phyloP scores from a whole-genome alignment of 176 grass and related monocot species.

The Rhynchospora pubera region DNA sequence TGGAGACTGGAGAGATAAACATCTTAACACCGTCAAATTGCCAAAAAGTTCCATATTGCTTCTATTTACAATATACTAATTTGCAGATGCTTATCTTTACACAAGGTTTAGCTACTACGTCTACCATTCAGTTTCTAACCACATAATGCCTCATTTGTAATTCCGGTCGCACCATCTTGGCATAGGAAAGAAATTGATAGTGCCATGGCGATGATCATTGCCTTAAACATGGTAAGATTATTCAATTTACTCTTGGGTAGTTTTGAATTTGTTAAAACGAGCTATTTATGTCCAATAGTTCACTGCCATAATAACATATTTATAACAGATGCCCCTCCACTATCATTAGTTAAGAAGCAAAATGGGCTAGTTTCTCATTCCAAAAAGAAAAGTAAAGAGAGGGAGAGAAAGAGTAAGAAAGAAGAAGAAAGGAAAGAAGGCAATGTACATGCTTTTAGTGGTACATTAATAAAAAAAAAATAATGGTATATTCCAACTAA shows the following conservation, averaged over 20 bases:
- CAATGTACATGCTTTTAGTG: too few species aligned
- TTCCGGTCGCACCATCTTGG: slow-evolving; percentile 7
- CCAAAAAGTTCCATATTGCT: background rate
- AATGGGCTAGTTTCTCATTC: too few species aligned
- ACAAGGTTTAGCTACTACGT: background rate
- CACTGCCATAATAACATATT: too few species aligned
- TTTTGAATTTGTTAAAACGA: background rate
- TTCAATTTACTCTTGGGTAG: background rate
- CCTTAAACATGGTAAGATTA: slow-evolving; percentile 58
- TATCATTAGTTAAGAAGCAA: too few species aligned
- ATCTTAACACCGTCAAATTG: too few species aligned
- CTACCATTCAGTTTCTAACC: background rate
- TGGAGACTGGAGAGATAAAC: background rate
- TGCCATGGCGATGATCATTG: slow-evolving; percentile 40
- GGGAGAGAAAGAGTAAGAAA: too few species aligned
- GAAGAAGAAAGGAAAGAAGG: too few species aligned
- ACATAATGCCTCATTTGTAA: background rate
- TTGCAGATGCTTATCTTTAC: background rate
- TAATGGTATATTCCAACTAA: too few species aligned
- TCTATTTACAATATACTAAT: background rate
- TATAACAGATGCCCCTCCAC: too few species aligned
- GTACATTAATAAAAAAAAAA: too few species aligned
- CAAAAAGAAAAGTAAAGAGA: too few species aligned
- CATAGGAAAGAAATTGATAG: slow-evolving; percentile 40
- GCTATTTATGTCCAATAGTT: background rate